phyloP scores from a whole-genome alignment of 1,139 yeast species.

The Zygoascus meyerae region DNA sequence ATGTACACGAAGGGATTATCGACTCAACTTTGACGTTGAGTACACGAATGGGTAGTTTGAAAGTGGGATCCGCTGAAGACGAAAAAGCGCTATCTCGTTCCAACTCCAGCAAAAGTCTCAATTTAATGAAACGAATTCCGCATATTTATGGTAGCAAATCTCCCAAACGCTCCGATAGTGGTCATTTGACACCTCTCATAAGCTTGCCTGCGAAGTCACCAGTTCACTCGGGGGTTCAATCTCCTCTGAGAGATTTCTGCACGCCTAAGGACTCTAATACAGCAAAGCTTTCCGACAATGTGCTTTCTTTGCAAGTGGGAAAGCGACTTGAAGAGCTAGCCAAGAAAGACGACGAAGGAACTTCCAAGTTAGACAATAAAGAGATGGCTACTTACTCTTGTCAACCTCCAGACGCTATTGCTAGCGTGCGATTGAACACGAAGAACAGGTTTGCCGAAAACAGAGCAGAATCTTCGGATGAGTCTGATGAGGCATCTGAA shows the following conservation, averaged over 20 bases:
- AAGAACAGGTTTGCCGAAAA: neutral
- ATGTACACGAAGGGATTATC: constrained; percentile 7
- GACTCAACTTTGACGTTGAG: constrained; percentile 9
- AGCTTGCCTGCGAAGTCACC: neutral
- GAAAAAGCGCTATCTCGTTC: constrained; percentile 8
- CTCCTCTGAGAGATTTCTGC: no score
- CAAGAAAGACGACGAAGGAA: neutral
- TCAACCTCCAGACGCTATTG: neutral
- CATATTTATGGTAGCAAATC: neutral
- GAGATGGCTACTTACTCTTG: neutral
- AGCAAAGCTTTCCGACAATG: no score
- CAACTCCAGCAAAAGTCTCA: constrained; percentile 2
- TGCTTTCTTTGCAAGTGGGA: neutral
- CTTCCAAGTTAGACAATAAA: neutral
- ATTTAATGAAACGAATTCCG: constrained; percentile 4
- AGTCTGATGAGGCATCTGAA: neutral
- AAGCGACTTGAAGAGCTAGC: neutral
- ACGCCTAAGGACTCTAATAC: no score
- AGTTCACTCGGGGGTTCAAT: no score
- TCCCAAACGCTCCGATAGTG: neutral
- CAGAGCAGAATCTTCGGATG: neutral
- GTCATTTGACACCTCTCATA: neutral
- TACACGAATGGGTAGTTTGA: constrained; percentile 4
- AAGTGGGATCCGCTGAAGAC: constrained; percentile 6
- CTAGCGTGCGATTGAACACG: neutral